A percentile compares a stretch with the other conserved stretches of the same genome.
These are phyloP conservation scores for Orobanche coerulescens DNA, from an alignment of 257 asterid genomes.

Conservation along the genomic window DNA sequence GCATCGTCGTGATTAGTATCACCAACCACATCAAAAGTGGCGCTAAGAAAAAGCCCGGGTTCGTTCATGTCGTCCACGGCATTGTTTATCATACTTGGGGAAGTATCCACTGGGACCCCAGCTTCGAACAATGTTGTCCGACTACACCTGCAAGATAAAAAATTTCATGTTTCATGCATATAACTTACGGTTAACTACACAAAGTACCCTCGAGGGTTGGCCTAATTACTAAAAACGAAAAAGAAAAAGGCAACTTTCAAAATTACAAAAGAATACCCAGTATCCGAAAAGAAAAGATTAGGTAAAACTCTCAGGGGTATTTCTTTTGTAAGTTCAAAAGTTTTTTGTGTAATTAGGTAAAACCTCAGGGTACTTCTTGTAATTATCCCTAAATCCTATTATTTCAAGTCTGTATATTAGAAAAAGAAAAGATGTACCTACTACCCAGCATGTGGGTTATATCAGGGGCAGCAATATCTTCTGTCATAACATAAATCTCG, in stretches of 20 bases:
- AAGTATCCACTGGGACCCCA: constrained; percentile 49
- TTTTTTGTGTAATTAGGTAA: neutral
- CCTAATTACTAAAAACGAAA: neutral
- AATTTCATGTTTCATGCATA: constrained; percentile 25
- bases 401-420: neutral
- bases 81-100: constrained; percentile 46
- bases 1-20: constrained; percentile 52
- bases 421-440: constrained; percentile 53
- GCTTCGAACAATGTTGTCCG: constrained; percentile 83
- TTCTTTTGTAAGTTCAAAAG: neutral
- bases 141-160: constrained; percentile 73
- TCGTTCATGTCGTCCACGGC: constrained; percentile 58
- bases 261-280: no score
- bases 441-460: constrained; percentile 85
- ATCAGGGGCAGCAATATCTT: constrained; percentile 66
- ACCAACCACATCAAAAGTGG: constrained; percentile 65
- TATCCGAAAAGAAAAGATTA: neutral
- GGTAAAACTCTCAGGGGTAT: neutral
- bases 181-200: neutral
- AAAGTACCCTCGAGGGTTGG: neutral
- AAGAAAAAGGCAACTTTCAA: neutral
- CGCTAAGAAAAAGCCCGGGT: constrained; percentile 48
- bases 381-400: neutral
- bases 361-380: neutral
- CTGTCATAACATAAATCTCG: constrained; percentile 69